Percentiles rank a stretch among this genome's conserved stretches.
Evolutionary conservation across 2,329 filamentous ascomycete species (phyloP).

Genomic region (Penicillium sp.): DNA sequence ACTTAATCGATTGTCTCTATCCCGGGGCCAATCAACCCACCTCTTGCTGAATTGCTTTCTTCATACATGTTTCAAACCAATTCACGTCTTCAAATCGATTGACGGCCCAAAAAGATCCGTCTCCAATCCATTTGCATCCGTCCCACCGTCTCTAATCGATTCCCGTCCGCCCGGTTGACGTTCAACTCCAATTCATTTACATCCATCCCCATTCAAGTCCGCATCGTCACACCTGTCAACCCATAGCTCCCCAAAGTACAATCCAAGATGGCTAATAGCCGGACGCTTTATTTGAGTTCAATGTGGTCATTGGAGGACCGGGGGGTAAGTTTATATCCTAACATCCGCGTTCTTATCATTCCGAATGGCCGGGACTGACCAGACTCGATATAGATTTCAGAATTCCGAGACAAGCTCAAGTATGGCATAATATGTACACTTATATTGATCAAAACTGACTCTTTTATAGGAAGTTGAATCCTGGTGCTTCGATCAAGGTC

Average conservation of each 20-base stretch:
- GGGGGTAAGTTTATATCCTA: not conserved
- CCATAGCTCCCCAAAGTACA: not conserved
- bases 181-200: not conserved
- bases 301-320: not conserved
- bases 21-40: not conserved
- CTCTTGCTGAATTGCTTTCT: not conserved
- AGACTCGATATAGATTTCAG: not conserved
- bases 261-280: not conserved
- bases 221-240: not conserved
- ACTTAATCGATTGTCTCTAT: not conserved
- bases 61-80: not conserved
- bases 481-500: not conserved
- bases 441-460: not conserved
- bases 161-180: not conserved
- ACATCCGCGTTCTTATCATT: not conserved
- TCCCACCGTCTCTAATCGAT: not conserved
- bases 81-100: not conserved
- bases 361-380: not conserved
- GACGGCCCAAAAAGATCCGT: not conserved
- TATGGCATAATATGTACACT: not conserved
- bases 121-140: not conserved
- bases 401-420: not conserved
- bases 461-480: not conserved
- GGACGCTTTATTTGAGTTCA: not conserved
- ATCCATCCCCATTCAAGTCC: no score